phyloP scores from a whole-genome alignment of 1,284 basidiomycete species.

The Trichosporon coremiiforme region DNA sequence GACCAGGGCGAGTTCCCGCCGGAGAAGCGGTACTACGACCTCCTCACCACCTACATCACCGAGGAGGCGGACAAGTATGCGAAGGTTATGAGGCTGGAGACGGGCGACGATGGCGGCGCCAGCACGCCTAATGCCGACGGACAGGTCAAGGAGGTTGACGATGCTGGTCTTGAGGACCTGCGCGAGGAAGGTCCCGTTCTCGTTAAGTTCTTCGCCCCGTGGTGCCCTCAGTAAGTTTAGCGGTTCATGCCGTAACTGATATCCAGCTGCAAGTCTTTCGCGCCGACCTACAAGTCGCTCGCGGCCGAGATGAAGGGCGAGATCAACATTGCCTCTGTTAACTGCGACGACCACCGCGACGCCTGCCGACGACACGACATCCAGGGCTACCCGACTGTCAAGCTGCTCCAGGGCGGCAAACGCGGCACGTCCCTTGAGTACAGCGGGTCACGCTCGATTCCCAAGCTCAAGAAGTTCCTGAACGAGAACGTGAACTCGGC shows the following conservation, averaged over 20 bases:
- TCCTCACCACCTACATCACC: conserved; percentile 62
- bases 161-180: conserved; percentile 61
- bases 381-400: conserved; percentile 75
- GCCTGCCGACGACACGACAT: conserved; percentile 70
- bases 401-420: conserved; percentile 56
- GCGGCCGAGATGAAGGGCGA: conserved; percentile 68
- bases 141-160: conserved; percentile 64
- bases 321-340: conserved; percentile 76
- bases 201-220: conserved; percentile 89
- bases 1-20: conserved; percentile 63
- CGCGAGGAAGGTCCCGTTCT: conserved; percentile 69
- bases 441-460: conserved; percentile 67
- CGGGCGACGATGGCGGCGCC: conserved; percentile 21
- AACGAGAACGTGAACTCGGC: conserved; percentile 55
- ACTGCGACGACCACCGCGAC: conserved; percentile 73
- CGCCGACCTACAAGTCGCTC: conserved; percentile 72
- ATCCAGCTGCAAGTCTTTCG: conserved; percentile 74
- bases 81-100: conserved; percentile 26
- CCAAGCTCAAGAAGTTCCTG: conserved; percentile 70
- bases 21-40: conserved; percentile 61
- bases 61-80: conserved; percentile 54
- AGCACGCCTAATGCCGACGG: conserved; percentile 64
- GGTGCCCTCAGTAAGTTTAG: conserved; percentile 73
- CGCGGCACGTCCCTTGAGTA: conserved; percentile 61
- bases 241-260: conserved; percentile 21